These are phyloP conservation scores for Colletotrichum sp. DNA, from an alignment of 2,329 filamentous ascomycete species.

Conservation along the genomic window DNA sequence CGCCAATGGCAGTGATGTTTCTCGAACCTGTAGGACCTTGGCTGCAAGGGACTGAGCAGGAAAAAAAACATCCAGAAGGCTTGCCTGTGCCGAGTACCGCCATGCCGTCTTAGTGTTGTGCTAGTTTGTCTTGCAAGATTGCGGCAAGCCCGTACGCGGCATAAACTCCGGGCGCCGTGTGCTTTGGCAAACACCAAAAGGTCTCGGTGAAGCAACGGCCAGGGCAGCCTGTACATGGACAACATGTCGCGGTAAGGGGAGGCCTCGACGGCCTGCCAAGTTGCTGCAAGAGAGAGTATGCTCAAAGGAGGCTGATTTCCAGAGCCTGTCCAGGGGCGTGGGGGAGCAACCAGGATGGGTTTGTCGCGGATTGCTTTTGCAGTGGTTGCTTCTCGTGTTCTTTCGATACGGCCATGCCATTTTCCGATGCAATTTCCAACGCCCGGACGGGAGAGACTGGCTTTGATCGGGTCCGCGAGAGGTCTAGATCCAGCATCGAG, in stretches of 20 bases:
- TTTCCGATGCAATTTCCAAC: constrained; percentile 20
- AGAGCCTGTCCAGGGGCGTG: not conserved
- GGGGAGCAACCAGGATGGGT: not conserved
- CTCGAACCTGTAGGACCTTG: not conserved
- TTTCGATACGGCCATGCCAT: constrained; percentile 12
- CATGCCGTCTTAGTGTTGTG: not conserved
- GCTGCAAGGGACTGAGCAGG: constrained; percentile 4
- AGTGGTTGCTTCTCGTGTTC: constrained; percentile 12
- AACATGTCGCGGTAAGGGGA: not conserved
- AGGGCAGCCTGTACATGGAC: not conserved
- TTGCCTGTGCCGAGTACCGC: not conserved
- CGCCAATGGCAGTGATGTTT: not conserved
- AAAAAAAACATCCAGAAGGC: not conserved
- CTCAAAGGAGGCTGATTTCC: not conserved
- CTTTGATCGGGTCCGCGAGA: not conserved
- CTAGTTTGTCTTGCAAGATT: not conserved
- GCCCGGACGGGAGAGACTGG: not conserved
- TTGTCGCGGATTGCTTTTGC: not conserved
- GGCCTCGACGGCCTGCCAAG: not conserved
- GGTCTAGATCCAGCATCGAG: constrained; percentile 10
- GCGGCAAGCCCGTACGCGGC: not conserved
- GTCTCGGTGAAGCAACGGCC: constrained; percentile 16
- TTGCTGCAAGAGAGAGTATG: not conserved
- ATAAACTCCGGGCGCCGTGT: not conserved
- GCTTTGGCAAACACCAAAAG: not conserved